Evolutionary conservation across 495 filamentous ascomycete genomes (phyloP).

Genomic region (Talaromyces adpressus): DNA sequence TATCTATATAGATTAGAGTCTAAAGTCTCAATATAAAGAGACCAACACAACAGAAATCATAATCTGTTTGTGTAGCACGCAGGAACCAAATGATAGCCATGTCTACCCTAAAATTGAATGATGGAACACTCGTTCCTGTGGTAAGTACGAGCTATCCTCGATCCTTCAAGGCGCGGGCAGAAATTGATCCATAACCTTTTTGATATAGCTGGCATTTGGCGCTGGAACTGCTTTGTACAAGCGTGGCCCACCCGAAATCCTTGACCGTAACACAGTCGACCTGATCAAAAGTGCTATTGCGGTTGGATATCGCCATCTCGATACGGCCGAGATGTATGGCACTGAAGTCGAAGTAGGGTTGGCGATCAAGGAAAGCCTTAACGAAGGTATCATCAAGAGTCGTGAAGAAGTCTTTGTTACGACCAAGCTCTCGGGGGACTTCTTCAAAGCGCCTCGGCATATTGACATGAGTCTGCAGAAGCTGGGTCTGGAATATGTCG

Average conservation of each 20-base stretch:
- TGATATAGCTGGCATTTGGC: conserved; percentile 62
- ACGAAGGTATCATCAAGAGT: conserved; percentile 34
- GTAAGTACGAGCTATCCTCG: conserved; percentile 31
- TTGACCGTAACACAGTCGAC: conserved; percentile 36
- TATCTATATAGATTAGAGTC: too few relatives aligned
- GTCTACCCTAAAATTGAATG: conserved; percentile 48
- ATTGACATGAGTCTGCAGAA: conserved; percentile 25
- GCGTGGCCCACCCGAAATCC: neutral
- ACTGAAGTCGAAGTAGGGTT: conserved; percentile 72
- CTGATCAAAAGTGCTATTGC: conserved; percentile 60
- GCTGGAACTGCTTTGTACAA: conserved; percentile 59
- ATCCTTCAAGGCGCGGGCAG: conserved; percentile 4
- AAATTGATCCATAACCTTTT: neutral
- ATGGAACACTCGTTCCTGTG: conserved; percentile 67
- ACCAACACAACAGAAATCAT: neutral
- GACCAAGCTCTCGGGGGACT: conserved; percentile 58
- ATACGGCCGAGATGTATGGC: conserved; percentile 65
- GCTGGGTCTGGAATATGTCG: conserved; percentile 44
- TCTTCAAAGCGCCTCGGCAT: conserved; percentile 51
- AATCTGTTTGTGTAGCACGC: neutral
- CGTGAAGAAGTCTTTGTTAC: conserved; percentile 67
- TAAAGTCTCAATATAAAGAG: neutral
- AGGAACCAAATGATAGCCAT: conserved; percentile 20
- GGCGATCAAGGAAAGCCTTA: conserved; percentile 57
- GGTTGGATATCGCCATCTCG: conserved; percentile 67